These are phyloP conservation scores for Kwoniella dendrophila DNA, from an alignment of 768 basidiomycete genomes.

Conservation along the genomic window DNA sequence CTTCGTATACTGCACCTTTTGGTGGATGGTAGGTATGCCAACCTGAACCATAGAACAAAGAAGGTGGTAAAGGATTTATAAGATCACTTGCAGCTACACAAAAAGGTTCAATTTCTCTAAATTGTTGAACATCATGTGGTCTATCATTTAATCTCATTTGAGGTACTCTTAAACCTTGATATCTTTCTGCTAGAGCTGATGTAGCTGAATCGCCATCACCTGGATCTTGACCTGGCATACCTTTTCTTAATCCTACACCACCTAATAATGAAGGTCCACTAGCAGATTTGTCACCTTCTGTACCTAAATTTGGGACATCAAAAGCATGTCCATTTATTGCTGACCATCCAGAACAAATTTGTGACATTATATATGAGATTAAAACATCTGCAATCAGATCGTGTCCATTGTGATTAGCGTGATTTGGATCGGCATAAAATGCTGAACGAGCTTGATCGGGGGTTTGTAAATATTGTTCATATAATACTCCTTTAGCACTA, in stretches of 20 bases:
- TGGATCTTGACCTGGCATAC: slow-evolving; percentile 57
- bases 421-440: slow-evolving; percentile 80
- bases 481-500: slow-evolving; percentile 78
- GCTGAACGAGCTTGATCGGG: slow-evolving; percentile 65
- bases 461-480: slow-evolving; percentile 76
- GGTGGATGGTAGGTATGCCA: slow-evolving; percentile 80
- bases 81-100: slow-evolving; percentile 97
- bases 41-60: slow-evolving; percentile 88
- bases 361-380: slow-evolving; percentile 82
- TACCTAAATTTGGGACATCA: slow-evolving; percentile 62
- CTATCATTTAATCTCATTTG: slow-evolving; percentile 67
- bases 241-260: slow-evolving; percentile 80
- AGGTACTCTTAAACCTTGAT: slow-evolving; percentile 65
- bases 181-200: slow-evolving; percentile 50
- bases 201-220: slow-evolving; percentile 56
- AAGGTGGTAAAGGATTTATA: slow-evolving; percentile 93
- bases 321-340: slow-evolving; percentile 69
- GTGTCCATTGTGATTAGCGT: slow-evolving; percentile 79
- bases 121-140: slow-evolving; percentile 60
- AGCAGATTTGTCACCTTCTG: slow-evolving; percentile 54
- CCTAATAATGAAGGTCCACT: slow-evolving; percentile 71
- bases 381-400: slow-evolving; percentile 87
- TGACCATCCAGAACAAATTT: slow-evolving; percentile 82
- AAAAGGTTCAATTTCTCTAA: slow-evolving; percentile 84
- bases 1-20: slow-evolving; percentile 59